Evolutionary conservation across 2,329 filamentous ascomycete species (phyloP), one percentile per base, ranked within the genome.

Genomic region (Claviceps africana): DNA sequence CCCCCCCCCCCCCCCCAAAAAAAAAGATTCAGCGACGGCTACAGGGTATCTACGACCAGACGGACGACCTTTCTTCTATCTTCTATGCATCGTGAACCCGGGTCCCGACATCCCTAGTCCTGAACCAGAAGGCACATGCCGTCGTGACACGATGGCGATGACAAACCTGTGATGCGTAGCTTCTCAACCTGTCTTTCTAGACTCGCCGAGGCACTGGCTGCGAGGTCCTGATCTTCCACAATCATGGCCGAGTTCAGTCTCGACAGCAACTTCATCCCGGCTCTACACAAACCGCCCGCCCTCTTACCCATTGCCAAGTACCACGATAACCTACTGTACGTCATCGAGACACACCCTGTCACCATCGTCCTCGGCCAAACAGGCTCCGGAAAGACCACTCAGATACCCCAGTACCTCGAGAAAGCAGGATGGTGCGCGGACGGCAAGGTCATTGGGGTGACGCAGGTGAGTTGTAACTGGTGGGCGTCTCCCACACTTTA

Each of bases 321-420:
- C 60, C 82, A 81, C 56, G 77, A 93, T 53, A 81, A 76, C 51
- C 72, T 98, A 1, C 77, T 96, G 2, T 97, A 95, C 67, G 76
- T 90, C 15, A 79, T 96, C 54, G 91, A 97, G 65, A 89, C 81
- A 8, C 81, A 81, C 57, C 84, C 86, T 0, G 84, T 97, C 53
- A 91, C 87, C 0, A 88, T 97, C 49, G 81, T 97, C 13, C 82
- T 97, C 51, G 93, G 91, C 9, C 89, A 96, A 64, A 97, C 93
- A 1, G 93, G 93, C 4, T 95, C 87, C 25, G 90, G 91, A 43
- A 97, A 97, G 69, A 95, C 90, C 1, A 97, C 93, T 0, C 93
- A 97, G 64, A 84, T 97, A 44, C 93, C 93, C 1, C 91, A 96
- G 60, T 97, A 86, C 61, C 77, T 97, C 13, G 83, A 95, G 53